Percentiles rank a stretch among this genome's conserved stretches.
phyloP scores from a whole-genome alignment of 1,139 yeast species.

The Kluyveromyces sp. region DNA sequence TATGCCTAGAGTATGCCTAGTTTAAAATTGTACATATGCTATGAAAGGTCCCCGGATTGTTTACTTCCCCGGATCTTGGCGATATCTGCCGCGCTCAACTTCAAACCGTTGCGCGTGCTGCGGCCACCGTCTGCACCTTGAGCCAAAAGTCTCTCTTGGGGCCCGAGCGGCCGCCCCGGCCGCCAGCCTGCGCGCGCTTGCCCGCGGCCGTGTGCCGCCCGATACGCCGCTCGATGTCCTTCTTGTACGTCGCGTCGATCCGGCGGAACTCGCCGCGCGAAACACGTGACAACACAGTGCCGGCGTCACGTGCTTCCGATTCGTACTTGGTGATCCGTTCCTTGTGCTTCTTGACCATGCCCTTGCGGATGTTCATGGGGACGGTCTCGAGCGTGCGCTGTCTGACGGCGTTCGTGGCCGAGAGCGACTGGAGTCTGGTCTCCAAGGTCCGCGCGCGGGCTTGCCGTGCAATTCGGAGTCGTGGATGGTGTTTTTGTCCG shows the following conservation, averaged over 20 bases:
- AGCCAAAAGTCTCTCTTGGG: slow-evolving; percentile 65
- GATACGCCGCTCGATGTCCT: slow-evolving; percentile 47
- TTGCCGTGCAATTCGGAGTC: slow-evolving; percentile 76
- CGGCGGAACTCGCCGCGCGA: slow-evolving; percentile 59
- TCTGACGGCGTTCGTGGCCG: slow-evolving; percentile 43
- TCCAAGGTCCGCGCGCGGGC: slow-evolving; percentile 69
- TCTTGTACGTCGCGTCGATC: slow-evolving; percentile 40
- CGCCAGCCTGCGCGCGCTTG: slow-evolving; percentile 25
- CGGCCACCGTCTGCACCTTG: slow-evolving; percentile 64
- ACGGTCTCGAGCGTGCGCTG: slow-evolving; percentile 49
- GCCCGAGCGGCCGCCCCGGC: slow-evolving; percentile 15
- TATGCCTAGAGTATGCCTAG: too few relatives aligned
- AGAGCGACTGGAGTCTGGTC: slow-evolving; percentile 50
- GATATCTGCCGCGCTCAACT: slow-evolving; percentile 65
- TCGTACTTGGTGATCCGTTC: slow-evolving; percentile 52
- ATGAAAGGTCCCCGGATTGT: too few relatives aligned
- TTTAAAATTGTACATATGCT: too few relatives aligned
- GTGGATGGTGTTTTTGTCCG: slow-evolving; percentile 26
- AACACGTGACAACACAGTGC: slow-evolving; percentile 65
- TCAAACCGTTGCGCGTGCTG: slow-evolving; percentile 73
- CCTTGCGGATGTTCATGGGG: slow-evolving; percentile 85
- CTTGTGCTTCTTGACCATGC: slow-evolving; percentile 58
- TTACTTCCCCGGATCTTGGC: slow-evolving; percentile 33
- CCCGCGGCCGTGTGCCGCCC: slow-evolving; percentile 31
- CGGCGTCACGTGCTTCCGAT: slow-evolving; percentile 78